Conservation (phyloP, 352 stramenopile species). For the Globisporangium cylindrosporum region DNA sequence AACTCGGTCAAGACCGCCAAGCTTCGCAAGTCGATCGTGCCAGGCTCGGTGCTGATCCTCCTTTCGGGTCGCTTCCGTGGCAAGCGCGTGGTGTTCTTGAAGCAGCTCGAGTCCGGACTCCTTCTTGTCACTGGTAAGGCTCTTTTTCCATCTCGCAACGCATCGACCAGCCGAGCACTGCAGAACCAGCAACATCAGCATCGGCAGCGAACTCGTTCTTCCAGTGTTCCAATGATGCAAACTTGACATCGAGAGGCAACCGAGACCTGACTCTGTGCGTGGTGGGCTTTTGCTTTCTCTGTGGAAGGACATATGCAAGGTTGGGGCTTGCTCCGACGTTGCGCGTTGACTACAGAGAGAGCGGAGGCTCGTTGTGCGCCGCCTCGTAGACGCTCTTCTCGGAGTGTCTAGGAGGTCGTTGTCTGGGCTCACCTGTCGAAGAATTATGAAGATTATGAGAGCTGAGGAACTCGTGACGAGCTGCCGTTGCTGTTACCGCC, state of each 20-base stretch:
- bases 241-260: conserved; percentile 60
- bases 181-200: not conserved
- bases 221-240: conserved; percentile 66
- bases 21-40: conserved; percentile 95
- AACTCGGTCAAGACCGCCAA: conserved; percentile 90
- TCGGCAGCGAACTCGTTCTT: not conserved
- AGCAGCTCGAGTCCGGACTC: conserved; percentile 95
- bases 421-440: conserved; percentile 36
- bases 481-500: not conserved
- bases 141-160: not conserved
- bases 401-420: conserved; percentile 10
- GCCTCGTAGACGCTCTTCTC: conserved; percentile 1
- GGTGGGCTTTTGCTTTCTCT: not conserved
- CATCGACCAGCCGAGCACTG: not conserved
- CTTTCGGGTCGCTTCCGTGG: conserved; percentile 97
- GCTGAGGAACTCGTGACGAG: conserved; percentile 60
- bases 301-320: conserved; percentile 12
- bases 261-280: conserved; percentile 18
- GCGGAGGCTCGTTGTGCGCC: not conserved
- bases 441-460: conserved; percentile 86
- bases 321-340: conserved; percentile 8
- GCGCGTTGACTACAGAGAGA: conserved; percentile 9
- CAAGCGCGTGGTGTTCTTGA: conserved; percentile 99
- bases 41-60: conserved; percentile 97
- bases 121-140: conserved; percentile 93